Evolutionary conservation across 2,329 filamentous ascomycete genomes (phyloP).

Genomic region (Penicillium oxalicum): DNA sequence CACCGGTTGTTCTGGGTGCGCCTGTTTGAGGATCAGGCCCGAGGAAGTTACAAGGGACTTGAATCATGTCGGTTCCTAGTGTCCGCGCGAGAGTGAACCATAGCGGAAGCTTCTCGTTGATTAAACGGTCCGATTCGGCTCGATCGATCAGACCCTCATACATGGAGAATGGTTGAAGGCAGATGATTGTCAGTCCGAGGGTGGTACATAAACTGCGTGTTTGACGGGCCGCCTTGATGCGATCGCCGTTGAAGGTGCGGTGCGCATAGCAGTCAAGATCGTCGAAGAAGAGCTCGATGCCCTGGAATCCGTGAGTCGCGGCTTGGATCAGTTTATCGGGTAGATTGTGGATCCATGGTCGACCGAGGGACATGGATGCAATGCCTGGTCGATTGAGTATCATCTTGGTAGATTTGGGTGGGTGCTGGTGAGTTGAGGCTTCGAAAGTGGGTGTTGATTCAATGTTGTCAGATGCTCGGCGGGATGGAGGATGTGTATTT

Average conservation of each 20-base stretch:
- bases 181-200: conserved; percentile 36
- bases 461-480: too few species aligned
- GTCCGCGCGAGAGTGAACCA: conserved; percentile 64
- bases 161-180: conserved; percentile 70
- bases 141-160: conserved; percentile 69
- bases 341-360: conserved; percentile 64
- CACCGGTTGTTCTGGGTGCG: conserved; percentile 33
- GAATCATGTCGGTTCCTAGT: conserved; percentile 64
- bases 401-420: conserved; percentile 13
- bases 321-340: conserved; percentile 64
- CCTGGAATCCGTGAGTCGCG: conserved; percentile 35
- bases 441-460: too few species aligned
- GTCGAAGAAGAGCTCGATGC: conserved; percentile 35
- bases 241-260: conserved; percentile 19
- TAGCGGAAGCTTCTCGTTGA: conserved; percentile 56
- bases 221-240: conserved; percentile 21
- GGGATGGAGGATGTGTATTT: too few species aligned
- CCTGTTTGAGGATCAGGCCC: conserved; percentile 31
- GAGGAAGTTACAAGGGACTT: conserved; percentile 68
- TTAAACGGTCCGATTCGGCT: conserved; percentile 48
- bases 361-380: conserved; percentile 70
- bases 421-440: neutral
- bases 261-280: conserved; percentile 29
- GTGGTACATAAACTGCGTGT: conserved; percentile 47
- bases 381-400: conserved; percentile 51